Evolutionary conservation across 1,284 basidiomycete genomes (phyloP).

Genomic region (Malassezia pachydermatis): DNA sequence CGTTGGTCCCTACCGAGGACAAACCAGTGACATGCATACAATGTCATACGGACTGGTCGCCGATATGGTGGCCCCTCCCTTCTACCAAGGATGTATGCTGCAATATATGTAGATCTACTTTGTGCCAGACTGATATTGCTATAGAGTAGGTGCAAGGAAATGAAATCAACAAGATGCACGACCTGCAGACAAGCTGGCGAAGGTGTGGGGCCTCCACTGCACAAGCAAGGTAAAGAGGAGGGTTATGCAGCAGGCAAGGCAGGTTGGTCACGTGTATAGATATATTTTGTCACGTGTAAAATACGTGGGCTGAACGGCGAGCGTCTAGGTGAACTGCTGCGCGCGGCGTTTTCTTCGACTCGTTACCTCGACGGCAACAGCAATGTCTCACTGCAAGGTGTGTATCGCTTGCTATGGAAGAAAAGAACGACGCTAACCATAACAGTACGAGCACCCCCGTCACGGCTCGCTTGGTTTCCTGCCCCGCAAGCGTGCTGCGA

Average conservation of each 20-base stretch:
- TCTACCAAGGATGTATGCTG: neutral
- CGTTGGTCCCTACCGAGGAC: neutral
- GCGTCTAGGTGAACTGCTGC: neutral
- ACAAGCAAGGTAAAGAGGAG: neutral
- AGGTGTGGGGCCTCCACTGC: neutral
- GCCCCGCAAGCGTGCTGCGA: constrained; percentile 47
- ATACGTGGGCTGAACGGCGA: neutral
- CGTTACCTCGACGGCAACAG: constrained; percentile 19
- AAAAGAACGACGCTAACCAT: constrained; percentile 9
- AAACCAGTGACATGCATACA: neutral
- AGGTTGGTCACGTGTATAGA: constrained; percentile 12
- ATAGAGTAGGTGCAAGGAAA: too few relatives aligned
- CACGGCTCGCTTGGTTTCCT: constrained; percentile 48
- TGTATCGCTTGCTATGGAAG: neutral
- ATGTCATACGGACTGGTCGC: constrained; percentile 13
- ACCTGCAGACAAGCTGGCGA: neutral
- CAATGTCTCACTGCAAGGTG: constrained; percentile 23
- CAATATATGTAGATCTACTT: constrained; percentile 1
- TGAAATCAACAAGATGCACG: too few relatives aligned
- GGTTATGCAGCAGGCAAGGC: too few relatives aligned
- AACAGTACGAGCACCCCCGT: constrained; percentile 47
- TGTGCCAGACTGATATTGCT: neutral
- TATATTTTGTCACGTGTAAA: constrained; percentile 4
- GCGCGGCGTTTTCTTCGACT: constrained; percentile 14
- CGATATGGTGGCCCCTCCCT: constrained; percentile 13